phyloP scores from a whole-genome alignment of 1,139 yeast species.

The Pichiaceae sp. region DNA sequence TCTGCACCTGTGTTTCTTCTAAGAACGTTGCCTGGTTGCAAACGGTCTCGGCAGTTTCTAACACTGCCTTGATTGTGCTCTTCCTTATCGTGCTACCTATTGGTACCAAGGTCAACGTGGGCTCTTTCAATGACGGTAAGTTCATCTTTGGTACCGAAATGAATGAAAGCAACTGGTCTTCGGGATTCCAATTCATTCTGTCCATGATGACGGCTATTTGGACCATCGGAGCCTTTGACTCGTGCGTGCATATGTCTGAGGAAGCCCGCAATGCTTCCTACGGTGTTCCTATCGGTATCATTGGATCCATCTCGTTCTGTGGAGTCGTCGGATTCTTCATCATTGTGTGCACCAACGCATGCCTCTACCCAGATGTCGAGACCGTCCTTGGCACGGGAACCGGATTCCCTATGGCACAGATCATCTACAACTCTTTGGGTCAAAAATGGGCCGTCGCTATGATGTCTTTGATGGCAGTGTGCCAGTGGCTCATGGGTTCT shows the following conservation, averaged over 20 bases:
- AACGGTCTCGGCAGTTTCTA: slow-evolving; percentile 46
- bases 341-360: slow-evolving; percentile 45
- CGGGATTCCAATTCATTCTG: slow-evolving; percentile 55
- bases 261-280: slow-evolving; percentile 59
- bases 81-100: slow-evolving; percentile 64
- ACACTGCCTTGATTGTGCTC: slow-evolving; percentile 45
- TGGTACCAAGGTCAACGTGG: slow-evolving; percentile 28
- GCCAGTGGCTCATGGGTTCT: slow-evolving; percentile 62
- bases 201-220: slow-evolving; percentile 61
- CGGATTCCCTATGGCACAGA: slow-evolving; percentile 59
- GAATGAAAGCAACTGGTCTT: slow-evolving; percentile 50
- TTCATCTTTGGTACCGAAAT: slow-evolving; percentile 49
- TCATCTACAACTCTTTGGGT: slow-evolving; percentile 58
- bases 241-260: slow-evolving; percentile 67
- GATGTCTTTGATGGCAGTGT: slow-evolving; percentile 49
- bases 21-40: slow-evolving; percentile 50
- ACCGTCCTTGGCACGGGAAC: slow-evolving; percentile 34
- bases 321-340: slow-evolving; percentile 55
- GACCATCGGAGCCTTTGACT: slow-evolving; percentile 64
- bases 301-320: slow-evolving; percentile 47
- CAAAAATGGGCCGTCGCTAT: slow-evolving; percentile 62
- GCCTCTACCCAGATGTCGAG: slow-evolving; percentile 43
- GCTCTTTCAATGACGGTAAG: slow-evolving; percentile 30
- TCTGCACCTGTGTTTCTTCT: slow-evolving; percentile 42
- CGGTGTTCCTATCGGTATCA: slow-evolving; percentile 60